Evolutionary conservation across 2,329 filamentous ascomycete genomes (phyloP), one percentile per base, ranked within the genome.

Genomic region (Zymoseptoria ardabiliae): DNA sequence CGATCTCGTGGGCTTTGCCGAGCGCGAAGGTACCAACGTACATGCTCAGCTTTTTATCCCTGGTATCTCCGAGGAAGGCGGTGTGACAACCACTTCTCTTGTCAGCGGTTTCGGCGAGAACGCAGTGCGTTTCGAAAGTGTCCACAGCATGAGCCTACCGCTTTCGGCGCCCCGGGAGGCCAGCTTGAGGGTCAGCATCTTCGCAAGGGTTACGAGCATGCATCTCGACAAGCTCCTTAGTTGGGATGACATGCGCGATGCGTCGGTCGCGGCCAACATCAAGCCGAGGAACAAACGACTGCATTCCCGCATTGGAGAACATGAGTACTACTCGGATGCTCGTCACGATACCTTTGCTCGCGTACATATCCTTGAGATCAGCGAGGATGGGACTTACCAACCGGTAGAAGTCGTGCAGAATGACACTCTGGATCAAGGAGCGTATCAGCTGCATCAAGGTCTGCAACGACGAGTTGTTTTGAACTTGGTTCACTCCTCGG

Each of bases 201-300:
- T 96, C 72, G 92, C 94, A 19, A 88, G 88, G 70, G 90, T 96
- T 41, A 94, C 91, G 1, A 79, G 87, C 0, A 97, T 97, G 87
- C 94, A 99, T 75, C 82, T 99, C 21, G 94, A 99, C 74, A 97
- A 96, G 77, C 81, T 99, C 55, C 83, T 97, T 11, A 99, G 94
- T 76, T 99, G 94, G 94, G 94, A 99, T 72, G 94, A 97, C 69
- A 97, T 99, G 87, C 86, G 93, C 60, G 93, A 99, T 73, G 80
- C 82, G 22, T 80, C 81, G 2, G 79, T 81, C 53, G 75, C 76
- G 21, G 76, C 77, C 2, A 82, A 84, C 19, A 79, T 86, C 54
- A 82, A 83, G 63, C 61, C 57, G 11, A 57, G 58, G 41, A 57
- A 53, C 22, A 63, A 64, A 53, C 82, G 83, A 19, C 81, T 82